These are phyloP conservation scores for Hypholoma fasciculare DNA, from an alignment of 768 basidiomycete genomes.

Conservation along the genomic window DNA sequence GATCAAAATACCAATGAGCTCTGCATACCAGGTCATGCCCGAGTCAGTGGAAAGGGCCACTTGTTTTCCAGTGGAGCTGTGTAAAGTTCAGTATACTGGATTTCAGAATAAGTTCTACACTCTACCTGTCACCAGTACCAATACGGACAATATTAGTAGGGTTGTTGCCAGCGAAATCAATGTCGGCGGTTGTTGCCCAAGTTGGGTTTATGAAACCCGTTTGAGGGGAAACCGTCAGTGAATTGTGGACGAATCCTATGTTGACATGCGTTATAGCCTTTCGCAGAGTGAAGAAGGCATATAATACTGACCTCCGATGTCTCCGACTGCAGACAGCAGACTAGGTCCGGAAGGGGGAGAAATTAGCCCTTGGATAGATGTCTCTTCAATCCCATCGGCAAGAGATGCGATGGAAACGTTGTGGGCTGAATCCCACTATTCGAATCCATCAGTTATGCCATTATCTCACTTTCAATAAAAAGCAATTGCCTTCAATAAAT, in stretches of 20 bases:
- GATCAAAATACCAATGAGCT: no score
- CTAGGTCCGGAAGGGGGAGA: constrained; percentile 61
- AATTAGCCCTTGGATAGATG: constrained; percentile 54
- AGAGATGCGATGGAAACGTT: constrained; percentile 60
- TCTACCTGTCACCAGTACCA: constrained; percentile 48
- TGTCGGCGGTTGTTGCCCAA: constrained; percentile 46
- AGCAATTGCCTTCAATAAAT: constrained; percentile 40
- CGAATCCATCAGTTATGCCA: not conserved
- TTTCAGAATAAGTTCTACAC: not conserved
- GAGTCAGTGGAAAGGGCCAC: constrained; percentile 57
- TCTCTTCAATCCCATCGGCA: constrained; percentile 69
- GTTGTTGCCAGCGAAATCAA: constrained; percentile 55
- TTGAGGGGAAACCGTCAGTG: constrained; percentile 39
- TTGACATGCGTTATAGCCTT: not conserved
- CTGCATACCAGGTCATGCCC: constrained; percentile 48
- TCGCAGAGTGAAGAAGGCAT: not conserved
- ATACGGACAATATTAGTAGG: constrained; percentile 52
- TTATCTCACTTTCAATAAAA: not conserved
- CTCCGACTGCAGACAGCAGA: constrained; percentile 57
- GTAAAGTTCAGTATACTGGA: not conserved
- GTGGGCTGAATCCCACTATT: constrained; percentile 58
- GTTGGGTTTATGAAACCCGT: constrained; percentile 43
- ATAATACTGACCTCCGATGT: constrained; percentile 43
- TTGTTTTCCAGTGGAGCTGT: constrained; percentile 47
- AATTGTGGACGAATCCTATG: constrained; percentile 48